Evolutionary conservation across 805 yeast species (phyloP).

Genomic region (Candida dendrica): DNA sequence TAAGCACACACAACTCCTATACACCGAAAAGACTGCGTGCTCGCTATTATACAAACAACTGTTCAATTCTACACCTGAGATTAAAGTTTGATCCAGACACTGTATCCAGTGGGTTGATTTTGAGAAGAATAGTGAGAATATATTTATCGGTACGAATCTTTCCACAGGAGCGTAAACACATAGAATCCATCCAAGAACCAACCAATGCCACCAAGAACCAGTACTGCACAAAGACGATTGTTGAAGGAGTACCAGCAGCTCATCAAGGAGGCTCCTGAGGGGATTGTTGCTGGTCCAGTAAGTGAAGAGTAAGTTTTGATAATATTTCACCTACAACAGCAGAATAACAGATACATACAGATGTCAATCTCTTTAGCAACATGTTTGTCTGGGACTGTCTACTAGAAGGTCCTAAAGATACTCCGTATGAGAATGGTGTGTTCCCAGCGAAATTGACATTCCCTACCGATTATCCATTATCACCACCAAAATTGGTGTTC

Average conservation of each 20-base stretch:
- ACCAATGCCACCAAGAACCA: constrained; percentile 21
- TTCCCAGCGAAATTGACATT: constrained; percentile 69
- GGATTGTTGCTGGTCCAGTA: constrained; percentile 89
- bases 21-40: too few relatives aligned
- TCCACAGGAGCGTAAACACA: background rate
- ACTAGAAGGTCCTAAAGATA: constrained; percentile 75
- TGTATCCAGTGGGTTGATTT: constrained; percentile 1
- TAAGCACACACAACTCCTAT: too few relatives aligned
- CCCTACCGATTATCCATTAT: constrained; percentile 75
- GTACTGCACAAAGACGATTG: constrained; percentile 80
- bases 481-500: constrained; percentile 72
- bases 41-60: too few relatives aligned
- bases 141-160: background rate
- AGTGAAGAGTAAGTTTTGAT: constrained; percentile 41
- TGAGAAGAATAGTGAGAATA: constrained; percentile 1
- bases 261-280: constrained; percentile 84
- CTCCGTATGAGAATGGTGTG: constrained; percentile 84
- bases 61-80: too few relatives aligned
- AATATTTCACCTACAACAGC: constrained; percentile 2
- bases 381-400: constrained; percentile 79
- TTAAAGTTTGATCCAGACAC: constrained; percentile 14
- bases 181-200: background rate
- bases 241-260: constrained; percentile 87
- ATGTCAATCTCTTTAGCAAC: constrained; percentile 26
- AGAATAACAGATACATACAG: too few relatives aligned